A percentile compares a stretch with the other conserved stretches of the same genome.
Evolutionary conservation across 2,329 filamentous ascomycete genomes (phyloP).

Genomic region (Orbilia oligospora): DNA sequence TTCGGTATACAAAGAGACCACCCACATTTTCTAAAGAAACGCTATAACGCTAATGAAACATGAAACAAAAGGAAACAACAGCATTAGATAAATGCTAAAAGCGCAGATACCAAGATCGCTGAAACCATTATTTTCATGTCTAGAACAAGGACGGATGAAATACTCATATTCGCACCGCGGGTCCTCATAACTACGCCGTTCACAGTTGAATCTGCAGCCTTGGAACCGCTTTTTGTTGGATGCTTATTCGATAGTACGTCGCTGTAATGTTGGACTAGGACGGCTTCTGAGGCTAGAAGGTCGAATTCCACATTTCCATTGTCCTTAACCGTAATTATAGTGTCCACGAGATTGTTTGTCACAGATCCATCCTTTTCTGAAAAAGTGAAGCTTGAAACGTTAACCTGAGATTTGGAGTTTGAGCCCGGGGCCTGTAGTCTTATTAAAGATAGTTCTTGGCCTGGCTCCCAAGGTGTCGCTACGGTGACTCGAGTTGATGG

Average conservation of each 20-base stretch:
- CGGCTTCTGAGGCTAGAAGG: conserved; percentile 40
- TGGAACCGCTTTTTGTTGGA: conserved; percentile 36
- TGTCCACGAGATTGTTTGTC: conserved; percentile 36
- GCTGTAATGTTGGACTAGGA: conserved; percentile 43
- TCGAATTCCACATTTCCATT: conserved; percentile 37
- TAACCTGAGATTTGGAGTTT: conserved; percentile 47
- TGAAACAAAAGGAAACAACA: background rate
- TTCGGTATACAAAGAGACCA: too few species aligned
- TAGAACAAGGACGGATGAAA: background rate
- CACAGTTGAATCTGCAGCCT: conserved; percentile 29
- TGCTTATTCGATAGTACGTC: conserved; percentile 40
- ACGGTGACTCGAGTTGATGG: conserved; percentile 35
- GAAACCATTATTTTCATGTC: background rate
- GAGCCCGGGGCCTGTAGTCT: conserved; percentile 47
- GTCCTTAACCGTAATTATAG: conserved; percentile 38
- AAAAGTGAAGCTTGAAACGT: conserved; percentile 46
- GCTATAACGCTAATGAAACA: background rate
- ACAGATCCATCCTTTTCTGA: conserved; percentile 35
- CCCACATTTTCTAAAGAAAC: too few species aligned
- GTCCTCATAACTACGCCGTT: conserved; percentile 39
- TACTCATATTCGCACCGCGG: conserved; percentile 22
- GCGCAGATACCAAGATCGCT: background rate
- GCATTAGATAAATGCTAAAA: background rate
- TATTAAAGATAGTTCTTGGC: conserved; percentile 42
- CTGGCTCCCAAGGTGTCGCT: conserved; percentile 39